These are phyloP conservation scores for Zygotorulaspora mrakii DNA, from an alignment of 1,139 yeast species.

Conservation along the genomic window DNA sequence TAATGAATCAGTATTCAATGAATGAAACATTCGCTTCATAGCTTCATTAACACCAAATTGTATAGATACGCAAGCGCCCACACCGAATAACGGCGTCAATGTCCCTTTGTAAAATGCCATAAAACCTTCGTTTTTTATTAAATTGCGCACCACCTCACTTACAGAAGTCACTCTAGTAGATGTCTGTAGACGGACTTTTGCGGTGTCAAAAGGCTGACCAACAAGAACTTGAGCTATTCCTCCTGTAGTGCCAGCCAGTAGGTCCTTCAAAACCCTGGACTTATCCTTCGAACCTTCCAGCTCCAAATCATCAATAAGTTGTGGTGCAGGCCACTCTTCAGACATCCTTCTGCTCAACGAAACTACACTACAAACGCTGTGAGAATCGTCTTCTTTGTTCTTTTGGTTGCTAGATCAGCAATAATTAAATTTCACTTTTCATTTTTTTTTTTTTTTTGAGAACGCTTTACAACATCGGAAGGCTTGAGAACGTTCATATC, in stretches of 20 bases:
- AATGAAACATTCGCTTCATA: constrained; percentile 63
- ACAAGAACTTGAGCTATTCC: constrained; percentile 91
- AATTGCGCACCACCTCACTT: constrained; percentile 64
- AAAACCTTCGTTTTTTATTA: constrained; percentile 71
- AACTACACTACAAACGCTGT: too few relatives aligned
- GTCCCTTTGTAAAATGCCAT: constrained; percentile 88
- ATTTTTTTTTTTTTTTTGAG: too few relatives aligned
- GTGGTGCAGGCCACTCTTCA: constrained; percentile 34
- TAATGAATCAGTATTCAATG: constrained; percentile 24
- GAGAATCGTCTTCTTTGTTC: too few relatives aligned
- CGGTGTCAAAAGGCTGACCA: constrained; percentile 94
- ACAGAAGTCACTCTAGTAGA: constrained; percentile 70
- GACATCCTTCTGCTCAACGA: constrained; percentile 24
- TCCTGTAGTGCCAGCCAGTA: constrained; percentile 87
- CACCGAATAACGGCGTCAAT: constrained; percentile 79
- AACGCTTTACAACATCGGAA: not conserved
- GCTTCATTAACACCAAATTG: constrained; percentile 87
- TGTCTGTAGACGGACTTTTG: constrained; percentile 84
- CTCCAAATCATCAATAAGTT: constrained; percentile 34
- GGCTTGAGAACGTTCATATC: not conserved
- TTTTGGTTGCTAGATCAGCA: too few relatives aligned
- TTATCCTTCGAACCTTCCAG: constrained; percentile 37
- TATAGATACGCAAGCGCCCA: constrained; percentile 88
- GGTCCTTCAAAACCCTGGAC: constrained; percentile 44
- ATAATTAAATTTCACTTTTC: not conserved